Evolutionary conservation across 1,284 basidiomycete species (phyloP).

Genomic region (Xanthoconium separans): DNA sequence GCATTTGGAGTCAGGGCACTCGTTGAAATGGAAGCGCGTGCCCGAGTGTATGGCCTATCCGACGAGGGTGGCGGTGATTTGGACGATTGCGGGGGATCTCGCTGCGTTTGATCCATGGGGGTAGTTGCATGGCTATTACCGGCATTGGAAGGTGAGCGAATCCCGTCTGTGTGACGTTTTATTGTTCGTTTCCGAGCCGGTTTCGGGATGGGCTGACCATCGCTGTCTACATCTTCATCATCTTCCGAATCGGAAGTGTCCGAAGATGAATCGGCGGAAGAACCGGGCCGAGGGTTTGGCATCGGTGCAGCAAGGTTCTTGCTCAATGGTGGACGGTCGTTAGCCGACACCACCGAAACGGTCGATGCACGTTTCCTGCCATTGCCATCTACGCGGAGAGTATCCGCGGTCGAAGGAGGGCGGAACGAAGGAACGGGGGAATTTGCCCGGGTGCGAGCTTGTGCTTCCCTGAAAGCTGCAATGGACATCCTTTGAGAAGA

Average conservation of each 20-base stretch:
- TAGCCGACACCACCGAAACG: conserved; percentile 23
- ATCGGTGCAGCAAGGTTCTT: conserved; percentile 13
- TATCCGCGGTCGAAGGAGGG: conserved; percentile 31
- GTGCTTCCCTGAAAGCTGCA: conserved; percentile 75
- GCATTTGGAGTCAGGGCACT: conserved; percentile 40
- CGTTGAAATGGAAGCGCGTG: conserved; percentile 36
- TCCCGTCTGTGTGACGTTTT: conserved; percentile 13
- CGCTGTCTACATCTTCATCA: conserved; percentile 35
- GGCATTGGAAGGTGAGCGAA: conserved; percentile 17
- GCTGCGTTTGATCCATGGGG: not conserved
- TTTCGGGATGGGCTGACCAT: conserved; percentile 27
- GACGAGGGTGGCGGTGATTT: conserved; percentile 3
- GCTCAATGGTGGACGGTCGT: conserved; percentile 13
- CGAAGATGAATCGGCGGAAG: conserved; percentile 28
- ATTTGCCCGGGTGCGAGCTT: conserved; percentile 58
- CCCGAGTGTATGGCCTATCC: conserved; percentile 14
- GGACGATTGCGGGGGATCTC: conserved; percentile 5
- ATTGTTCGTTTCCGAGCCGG: conserved; percentile 21
- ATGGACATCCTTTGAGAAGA: conserved; percentile 71
- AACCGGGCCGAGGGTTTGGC: conserved; percentile 17
- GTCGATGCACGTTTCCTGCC: conserved; percentile 31
- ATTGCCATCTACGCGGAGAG: conserved; percentile 28
- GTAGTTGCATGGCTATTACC: conserved; percentile 10
- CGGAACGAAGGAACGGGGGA: conserved; percentile 58
- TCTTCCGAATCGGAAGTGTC: conserved; percentile 31